A percentile compares a stretch with the other conserved stretches of the same genome.
phyloP scores from a whole-genome alignment of 306 rosid species.

The Cicer chorassanicum region DNA sequence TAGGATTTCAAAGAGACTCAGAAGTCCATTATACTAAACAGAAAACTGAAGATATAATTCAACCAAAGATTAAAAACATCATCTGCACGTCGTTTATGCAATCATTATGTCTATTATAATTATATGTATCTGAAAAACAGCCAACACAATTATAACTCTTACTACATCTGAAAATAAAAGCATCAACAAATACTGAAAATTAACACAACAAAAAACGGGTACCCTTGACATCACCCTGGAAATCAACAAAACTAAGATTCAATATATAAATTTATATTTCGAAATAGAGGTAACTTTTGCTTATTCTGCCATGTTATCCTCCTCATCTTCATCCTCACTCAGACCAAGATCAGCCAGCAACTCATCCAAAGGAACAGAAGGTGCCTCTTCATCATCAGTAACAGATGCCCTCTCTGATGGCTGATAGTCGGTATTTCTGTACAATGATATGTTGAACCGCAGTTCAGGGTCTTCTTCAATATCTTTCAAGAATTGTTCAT shows the following conservation, averaged over 20 bases:
- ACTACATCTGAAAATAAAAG: conserved; percentile 9
- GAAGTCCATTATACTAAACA: not conserved
- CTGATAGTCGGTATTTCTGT: conserved; percentile 20
- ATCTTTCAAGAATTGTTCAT: conserved; percentile 10
- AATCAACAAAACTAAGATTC: conserved; percentile 1
- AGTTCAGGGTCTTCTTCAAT: conserved; percentile 27
- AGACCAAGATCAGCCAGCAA: conserved; percentile 10
- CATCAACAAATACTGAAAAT: conserved; percentile 2
- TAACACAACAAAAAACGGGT: not conserved
- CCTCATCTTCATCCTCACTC: not conserved
- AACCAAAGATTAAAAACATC: not conserved
- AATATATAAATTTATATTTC: not conserved
- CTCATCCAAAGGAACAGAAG: conserved; percentile 20
- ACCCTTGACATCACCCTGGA: not conserved
- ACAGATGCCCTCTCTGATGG: conserved; percentile 27
- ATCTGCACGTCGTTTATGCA: not conserved
- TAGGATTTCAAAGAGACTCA: not conserved
- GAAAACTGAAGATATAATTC: not conserved
- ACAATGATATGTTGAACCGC: conserved; percentile 24
- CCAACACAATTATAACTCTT: not conserved
- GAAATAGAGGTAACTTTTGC: not conserved
- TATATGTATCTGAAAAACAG: not conserved
- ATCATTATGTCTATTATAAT: not conserved
- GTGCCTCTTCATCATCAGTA: not conserved
- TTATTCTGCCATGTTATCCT: conserved; percentile 26